These are phyloP conservation scores for Themeda triandra DNA, from an alignment of 176 grass and related monocot species.

Conservation along the genomic window DNA sequence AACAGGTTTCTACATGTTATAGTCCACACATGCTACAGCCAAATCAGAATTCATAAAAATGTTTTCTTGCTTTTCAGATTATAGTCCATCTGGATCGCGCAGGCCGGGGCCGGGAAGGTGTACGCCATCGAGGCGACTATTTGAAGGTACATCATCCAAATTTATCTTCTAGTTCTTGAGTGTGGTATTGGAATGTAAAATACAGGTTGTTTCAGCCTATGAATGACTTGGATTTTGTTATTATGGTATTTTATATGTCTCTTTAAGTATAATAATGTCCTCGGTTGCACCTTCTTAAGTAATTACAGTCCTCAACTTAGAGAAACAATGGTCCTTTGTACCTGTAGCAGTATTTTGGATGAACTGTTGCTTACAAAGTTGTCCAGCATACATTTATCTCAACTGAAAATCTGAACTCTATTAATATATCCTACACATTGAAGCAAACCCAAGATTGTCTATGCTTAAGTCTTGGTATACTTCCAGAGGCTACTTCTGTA, in stretches of 20 bases:
- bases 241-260: no score
- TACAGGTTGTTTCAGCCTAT: no score
- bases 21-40: no score
- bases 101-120: slow-evolving; percentile 90
- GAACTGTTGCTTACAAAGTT: not conserved
- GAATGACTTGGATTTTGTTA: no score
- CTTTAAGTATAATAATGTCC: no score
- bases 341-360: not conserved
- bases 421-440: not conserved
- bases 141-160: no score
- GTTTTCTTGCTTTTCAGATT: no score
- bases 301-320: not conserved
- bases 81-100: slow-evolving; percentile 93
- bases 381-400: not conserved
- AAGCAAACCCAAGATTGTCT: not conserved
- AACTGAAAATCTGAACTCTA: not conserved
- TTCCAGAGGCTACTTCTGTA: not conserved
- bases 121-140: slow-evolving; percentile 93
- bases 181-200: no score
- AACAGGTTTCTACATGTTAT: no score
- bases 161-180: no score
- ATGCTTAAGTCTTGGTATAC: not conserved
- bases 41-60: no score
- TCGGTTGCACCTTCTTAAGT: no score
- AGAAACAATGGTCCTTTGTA: not conserved